phyloP scores from a whole-genome alignment of 1,284 basidiomycete genomes.

The Sphaerobolus stellatus region DNA sequence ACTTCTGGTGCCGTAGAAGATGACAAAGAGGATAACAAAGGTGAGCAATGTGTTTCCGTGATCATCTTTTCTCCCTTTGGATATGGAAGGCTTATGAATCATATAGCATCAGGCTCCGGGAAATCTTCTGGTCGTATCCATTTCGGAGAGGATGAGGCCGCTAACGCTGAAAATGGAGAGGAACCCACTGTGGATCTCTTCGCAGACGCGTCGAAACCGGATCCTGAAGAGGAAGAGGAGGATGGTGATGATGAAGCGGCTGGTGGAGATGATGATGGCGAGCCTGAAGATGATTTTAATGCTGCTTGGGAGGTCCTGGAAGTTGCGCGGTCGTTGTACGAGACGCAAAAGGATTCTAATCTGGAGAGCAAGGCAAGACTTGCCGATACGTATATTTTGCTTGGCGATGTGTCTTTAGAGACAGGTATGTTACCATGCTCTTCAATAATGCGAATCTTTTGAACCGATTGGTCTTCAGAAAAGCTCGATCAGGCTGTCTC shows the following conservation, averaged over 20 bases:
- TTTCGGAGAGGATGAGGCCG: slow-evolving; percentile 65
- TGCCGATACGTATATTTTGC: slow-evolving; percentile 79
- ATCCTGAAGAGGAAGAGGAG: slow-evolving; percentile 43
- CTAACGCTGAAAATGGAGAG: slow-evolving; percentile 33
- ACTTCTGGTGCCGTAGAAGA: slow-evolving; percentile 46
- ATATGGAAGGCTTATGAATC: slow-evolving; percentile 1
- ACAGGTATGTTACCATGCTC: slow-evolving; percentile 57
- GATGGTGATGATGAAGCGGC: slow-evolving; percentile 43
- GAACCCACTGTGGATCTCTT: slow-evolving; percentile 62
- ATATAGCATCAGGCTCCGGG: slow-evolving; percentile 27
- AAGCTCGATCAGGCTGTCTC: slow-evolving; percentile 89
- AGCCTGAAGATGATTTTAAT: slow-evolving; percentile 91
- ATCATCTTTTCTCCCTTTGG: neutral
- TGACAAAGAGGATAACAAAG: slow-evolving; percentile 46
- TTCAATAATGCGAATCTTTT: slow-evolving; percentile 6
- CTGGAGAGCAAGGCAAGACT: slow-evolving; percentile 70
- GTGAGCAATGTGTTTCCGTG: slow-evolving; percentile 24
- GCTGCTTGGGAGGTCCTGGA: slow-evolving; percentile 93
- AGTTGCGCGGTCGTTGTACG: slow-evolving; percentile 80
- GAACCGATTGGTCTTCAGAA: slow-evolving; percentile 48
- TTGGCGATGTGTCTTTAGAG: slow-evolving; percentile 88
- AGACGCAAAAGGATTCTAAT: slow-evolving; percentile 55
- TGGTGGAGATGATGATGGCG: slow-evolving; percentile 57
- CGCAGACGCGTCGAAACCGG: slow-evolving; percentile 47
- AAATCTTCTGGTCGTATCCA: slow-evolving; percentile 62